Percentiles rank a stretch among this genome's conserved stretches.
phyloP scores from a whole-genome alignment of 2,329 filamentous ascomycete genomes.

The Verticillium zaregamsianum region DNA sequence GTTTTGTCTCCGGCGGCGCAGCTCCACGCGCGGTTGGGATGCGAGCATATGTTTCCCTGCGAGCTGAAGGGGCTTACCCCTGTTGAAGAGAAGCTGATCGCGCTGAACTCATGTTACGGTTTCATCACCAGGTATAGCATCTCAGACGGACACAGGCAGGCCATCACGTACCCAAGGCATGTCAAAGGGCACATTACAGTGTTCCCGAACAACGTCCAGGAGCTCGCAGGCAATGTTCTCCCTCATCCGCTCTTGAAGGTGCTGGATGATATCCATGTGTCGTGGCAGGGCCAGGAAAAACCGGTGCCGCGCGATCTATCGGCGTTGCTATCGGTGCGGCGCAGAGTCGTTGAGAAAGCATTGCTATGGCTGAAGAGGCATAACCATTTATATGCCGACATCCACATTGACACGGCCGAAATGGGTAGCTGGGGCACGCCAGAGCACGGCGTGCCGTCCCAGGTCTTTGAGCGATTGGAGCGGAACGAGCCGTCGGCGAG shows the following conservation, averaged over 20 bases:
- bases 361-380: too few relatives aligned
- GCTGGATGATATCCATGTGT: neutral
- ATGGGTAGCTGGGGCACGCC: too few relatives aligned
- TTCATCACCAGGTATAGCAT: constrained; percentile 4
- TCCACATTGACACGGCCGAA: too few relatives aligned
- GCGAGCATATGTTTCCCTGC: constrained; percentile 10
- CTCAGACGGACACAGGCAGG: neutral
- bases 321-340: too few relatives aligned
- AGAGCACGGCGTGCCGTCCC: too few relatives aligned
- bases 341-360: too few relatives aligned
- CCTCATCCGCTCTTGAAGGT: neutral
- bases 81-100: constrained; percentile 6
- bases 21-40: neutral
- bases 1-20: constrained; percentile 1
- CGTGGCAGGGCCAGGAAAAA: neutral
- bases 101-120: neutral
- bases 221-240: constrained; percentile 8
- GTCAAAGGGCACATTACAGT: constrained; percentile 13
- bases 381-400: too few relatives aligned
- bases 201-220: constrained; percentile 13
- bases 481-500: too few relatives aligned
- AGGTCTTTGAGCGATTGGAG: too few relatives aligned
- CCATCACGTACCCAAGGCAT: constrained; percentile 6
- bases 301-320: neutral
- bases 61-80: constrained; percentile 6